Conservation (phyloP, 805 yeast genomes). For the Teunomyces barrocoloradensis region DNA sequence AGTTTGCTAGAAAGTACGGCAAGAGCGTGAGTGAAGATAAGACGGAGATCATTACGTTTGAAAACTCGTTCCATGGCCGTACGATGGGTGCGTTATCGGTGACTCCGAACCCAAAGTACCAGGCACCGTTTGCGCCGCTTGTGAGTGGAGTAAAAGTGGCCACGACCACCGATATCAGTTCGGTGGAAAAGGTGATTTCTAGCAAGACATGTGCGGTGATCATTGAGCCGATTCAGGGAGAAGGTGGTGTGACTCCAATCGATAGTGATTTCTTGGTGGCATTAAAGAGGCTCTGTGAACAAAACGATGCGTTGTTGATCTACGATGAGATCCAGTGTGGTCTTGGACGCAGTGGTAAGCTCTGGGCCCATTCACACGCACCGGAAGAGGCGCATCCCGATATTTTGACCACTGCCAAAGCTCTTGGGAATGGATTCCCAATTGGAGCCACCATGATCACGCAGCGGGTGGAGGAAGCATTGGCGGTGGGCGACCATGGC, state of each 20-base stretch:
- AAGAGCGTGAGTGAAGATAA: slow-evolving; percentile 52
- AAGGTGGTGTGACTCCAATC: slow-evolving; percentile 86
- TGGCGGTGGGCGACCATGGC: slow-evolving; percentile 94
- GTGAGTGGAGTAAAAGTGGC: slow-evolving; percentile 86
- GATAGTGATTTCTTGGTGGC: slow-evolving; percentile 60
- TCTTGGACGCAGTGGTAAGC: slow-evolving; percentile 82
- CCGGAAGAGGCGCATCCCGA: slow-evolving; percentile 90
- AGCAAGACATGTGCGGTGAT: slow-evolving; percentile 82
- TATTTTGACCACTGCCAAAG: slow-evolving; percentile 91
- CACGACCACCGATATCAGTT: slow-evolving; percentile 54
- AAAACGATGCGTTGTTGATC: slow-evolving; percentile 72
- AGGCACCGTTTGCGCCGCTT: slow-evolving; percentile 85
- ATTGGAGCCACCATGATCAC: slow-evolving; percentile 90
- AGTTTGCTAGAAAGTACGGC: slow-evolving; percentile 77
- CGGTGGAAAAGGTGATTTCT: slow-evolving; percentile 54
- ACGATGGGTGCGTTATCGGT: slow-evolving; percentile 91
- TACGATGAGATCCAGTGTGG: slow-evolving; percentile 98
- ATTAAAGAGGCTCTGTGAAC: slow-evolving; percentile 63
- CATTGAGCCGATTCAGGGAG: slow-evolving; percentile 97
- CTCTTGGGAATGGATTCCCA: slow-evolving; percentile 95
- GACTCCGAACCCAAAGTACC: slow-evolving; percentile 91
- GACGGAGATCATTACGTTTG: slow-evolving; percentile 80
- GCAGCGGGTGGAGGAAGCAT: slow-evolving; percentile 66
- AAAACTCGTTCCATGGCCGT: slow-evolving; percentile 91
- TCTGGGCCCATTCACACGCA: slow-evolving; percentile 86